Conservation (phyloP, 2,329 filamentous ascomycete genomes). For the Fonsecaea multimorphosa region DNA sequence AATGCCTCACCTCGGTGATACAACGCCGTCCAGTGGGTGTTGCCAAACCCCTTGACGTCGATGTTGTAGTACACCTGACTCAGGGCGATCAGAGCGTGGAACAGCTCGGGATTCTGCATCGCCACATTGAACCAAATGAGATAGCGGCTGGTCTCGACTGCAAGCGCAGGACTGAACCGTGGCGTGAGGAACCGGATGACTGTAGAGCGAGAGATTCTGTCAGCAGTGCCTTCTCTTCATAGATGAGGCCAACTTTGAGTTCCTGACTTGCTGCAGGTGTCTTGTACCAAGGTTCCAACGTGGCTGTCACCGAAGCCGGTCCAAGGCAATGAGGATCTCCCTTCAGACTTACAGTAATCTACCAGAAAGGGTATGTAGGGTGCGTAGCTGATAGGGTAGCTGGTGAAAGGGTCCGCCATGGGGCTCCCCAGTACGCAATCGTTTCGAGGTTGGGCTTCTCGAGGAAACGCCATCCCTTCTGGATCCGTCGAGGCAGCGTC, state of each 20-base stretch:
- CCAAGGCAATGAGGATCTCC: neutral
- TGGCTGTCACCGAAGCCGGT: neutral
- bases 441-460: conserved; percentile 14
- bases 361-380: conserved; percentile 30
- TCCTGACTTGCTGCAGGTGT: neutral
- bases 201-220: conserved; percentile 1
- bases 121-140: conserved; percentile 34
- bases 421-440: conserved; percentile 25
- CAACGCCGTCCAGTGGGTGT: conserved; percentile 22
- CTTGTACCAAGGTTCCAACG: neutral
- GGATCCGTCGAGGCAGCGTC: neutral
- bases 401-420: conserved; percentile 23
- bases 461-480: neutral
- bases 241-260: neutral
- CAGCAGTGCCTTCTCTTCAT: neutral
- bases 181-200: conserved; percentile 31
- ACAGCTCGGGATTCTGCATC: conserved; percentile 29
- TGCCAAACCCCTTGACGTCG: conserved; percentile 29
- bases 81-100: conserved; percentile 29
- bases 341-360: conserved; percentile 32
- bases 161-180: conserved; percentile 29
- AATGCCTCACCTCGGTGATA: conserved; percentile 31
- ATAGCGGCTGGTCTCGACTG: conserved; percentile 29
- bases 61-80: conserved; percentile 34
- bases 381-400: conserved; percentile 21